Conservation (phyloP, 352 stramenopile species). For the Pythium scleroteichum region DNA sequence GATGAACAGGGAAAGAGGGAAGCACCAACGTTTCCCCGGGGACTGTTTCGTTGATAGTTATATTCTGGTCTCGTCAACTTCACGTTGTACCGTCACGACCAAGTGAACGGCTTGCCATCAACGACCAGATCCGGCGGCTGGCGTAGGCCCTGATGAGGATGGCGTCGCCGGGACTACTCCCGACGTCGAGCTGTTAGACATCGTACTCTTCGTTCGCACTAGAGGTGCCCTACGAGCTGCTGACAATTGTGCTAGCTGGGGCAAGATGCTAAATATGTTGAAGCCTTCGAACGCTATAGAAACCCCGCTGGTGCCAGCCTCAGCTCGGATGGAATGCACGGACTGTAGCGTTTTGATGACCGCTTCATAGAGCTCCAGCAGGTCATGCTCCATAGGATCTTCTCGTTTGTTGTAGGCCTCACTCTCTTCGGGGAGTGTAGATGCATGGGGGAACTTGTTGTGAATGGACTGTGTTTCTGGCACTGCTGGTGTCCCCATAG, state of each 20-base stretch:
- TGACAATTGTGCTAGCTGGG: slow-evolving; percentile 37
- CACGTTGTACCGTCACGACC: no score
- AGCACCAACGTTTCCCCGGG: no score
- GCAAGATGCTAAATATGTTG: slow-evolving; percentile 66
- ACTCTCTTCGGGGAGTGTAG: slow-evolving; percentile 2
- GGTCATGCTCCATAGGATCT: slow-evolving; percentile 42
- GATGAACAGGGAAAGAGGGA: no score
- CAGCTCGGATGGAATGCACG: slow-evolving; percentile 48
- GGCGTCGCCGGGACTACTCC: background rate
- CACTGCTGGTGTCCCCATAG: slow-evolving; percentile 18
- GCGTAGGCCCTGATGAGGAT: background rate
- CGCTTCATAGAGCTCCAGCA: slow-evolving; percentile 65
- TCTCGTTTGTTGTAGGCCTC: slow-evolving; percentile 27
- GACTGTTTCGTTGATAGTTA: no score
- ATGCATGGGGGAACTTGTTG: background rate
- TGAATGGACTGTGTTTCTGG: slow-evolving; percentile 5
- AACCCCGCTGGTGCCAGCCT: slow-evolving; percentile 67
- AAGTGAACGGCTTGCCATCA: no score
- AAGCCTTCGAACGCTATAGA: slow-evolving; percentile 60
- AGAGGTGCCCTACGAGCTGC: slow-evolving; percentile 30
- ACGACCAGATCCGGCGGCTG: no score
- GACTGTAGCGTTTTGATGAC: slow-evolving; percentile 50
- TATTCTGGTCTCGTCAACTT: no score
- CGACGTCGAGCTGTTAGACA: slow-evolving; percentile 15
- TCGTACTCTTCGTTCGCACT: slow-evolving; percentile 41